Base-by-base conservation (phyloP, 495 filamentous ascomycete species). In the Penicillium taxi region DNA sequence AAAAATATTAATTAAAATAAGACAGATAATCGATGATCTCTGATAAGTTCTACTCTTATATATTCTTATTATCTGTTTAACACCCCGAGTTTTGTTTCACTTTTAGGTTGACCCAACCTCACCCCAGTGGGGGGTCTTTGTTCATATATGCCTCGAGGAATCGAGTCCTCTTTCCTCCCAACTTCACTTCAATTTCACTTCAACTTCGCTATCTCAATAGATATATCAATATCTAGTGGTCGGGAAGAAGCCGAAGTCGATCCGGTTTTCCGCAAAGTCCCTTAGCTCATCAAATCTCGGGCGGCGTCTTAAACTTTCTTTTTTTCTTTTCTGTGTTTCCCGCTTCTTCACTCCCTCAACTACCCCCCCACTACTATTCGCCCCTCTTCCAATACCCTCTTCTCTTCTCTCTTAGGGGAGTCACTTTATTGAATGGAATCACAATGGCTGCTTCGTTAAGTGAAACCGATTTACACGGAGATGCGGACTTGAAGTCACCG, bases 401-500 rank as follows among this genome's bases (percentile, higher is more conserved):
- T 18, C 37, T 32, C 36, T 25, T 28, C 24, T 11, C 24, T 34
- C 20, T 27, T 39, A 30, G 33, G 35, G 40, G 48, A 41, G 34
- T 27, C 35, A 41, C 37, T 27, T 26, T 41, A 35, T 61, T 63
- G 58, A 40, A 71, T 71, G 67, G 65, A 61, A 67, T 48, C 42
- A 45, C 53, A 53, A 69, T 69, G 65, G 63, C 67, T 53, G 55
- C 62, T 61, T 48, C 63, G 56, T 64, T 66, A 47, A 64, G 60
- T 52, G 63, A 60, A 54, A 57, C 61, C 53, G 70, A 70, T 49
- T 64, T 66, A 53, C 63, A 70, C 47, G 62, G 61, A 27, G 68
- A 73, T 26, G 60, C 69, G 21, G 71, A 74, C 45, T 67, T 76
- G 56, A 69, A 70, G 52, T 66, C 70, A 50, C 62, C 67, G n/a